These are phyloP conservation scores for Guyanaporus albipodus DNA, from an alignment of 768 basidiomycete species.

Conservation along the genomic window DNA sequence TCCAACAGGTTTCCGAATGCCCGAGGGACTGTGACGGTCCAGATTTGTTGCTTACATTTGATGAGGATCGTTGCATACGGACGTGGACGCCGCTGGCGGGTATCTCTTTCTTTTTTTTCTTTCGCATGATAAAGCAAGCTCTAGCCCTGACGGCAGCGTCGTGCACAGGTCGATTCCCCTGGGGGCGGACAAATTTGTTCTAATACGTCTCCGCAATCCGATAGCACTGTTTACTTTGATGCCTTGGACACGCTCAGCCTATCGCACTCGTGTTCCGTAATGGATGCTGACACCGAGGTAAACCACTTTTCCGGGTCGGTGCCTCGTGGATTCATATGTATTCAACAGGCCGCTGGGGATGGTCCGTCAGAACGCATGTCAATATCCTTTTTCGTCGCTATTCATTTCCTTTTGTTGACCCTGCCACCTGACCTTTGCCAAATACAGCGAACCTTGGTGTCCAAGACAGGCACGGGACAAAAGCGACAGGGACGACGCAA, in stretches of 20 bases:
- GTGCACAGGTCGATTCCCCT: slow-evolving; percentile 5
- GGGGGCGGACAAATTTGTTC: neutral
- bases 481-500: neutral
- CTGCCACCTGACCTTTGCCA: slow-evolving; percentile 7
- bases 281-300: slow-evolving; percentile 10
- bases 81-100: neutral
- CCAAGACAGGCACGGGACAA: slow-evolving; percentile 8
- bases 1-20: slow-evolving; percentile 6
- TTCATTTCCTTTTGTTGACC: slow-evolving; percentile 10
- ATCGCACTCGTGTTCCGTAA: slow-evolving; percentile 3
- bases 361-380: slow-evolving; percentile 9
- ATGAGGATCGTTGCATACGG: neutral
- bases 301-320: neutral
- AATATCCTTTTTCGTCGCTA: slow-evolving; percentile 11
- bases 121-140: neutral
- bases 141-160: slow-evolving; percentile 9
- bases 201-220: slow-evolving; percentile 8
- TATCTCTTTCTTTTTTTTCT: neutral
- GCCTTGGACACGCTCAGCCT: slow-evolving; percentile 16
- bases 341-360: slow-evolving; percentile 9
- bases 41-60: neutral
- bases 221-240: slow-evolving; percentile 24
- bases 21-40: neutral
- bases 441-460: slow-evolving; percentile 6
- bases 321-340: slow-evolving; percentile 2